Percentiles rank a stretch among this genome's conserved stretches.
Evolutionary conservation across 2,329 filamentous ascomycete species (phyloP).

Genomic region (Coniochaeta prunicola): DNA sequence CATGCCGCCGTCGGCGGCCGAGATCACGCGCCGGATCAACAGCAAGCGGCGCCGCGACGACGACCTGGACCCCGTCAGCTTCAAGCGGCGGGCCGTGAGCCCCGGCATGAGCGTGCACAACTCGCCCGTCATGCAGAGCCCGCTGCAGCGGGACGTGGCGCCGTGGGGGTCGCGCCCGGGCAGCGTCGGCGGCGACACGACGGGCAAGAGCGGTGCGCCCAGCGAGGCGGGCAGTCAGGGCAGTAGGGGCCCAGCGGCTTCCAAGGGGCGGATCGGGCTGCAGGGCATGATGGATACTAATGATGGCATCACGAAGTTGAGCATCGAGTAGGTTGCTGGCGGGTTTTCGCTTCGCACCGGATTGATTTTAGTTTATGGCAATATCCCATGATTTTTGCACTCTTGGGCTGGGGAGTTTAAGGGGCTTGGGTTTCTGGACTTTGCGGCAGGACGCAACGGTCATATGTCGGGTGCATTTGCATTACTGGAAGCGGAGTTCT

Average conservation of each 20-base stretch:
- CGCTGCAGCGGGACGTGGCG: conserved; percentile 62
- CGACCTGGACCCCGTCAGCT: conserved; percentile 78
- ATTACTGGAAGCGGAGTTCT: not conserved
- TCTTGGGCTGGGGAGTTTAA: not conserved
- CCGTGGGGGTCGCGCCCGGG: conserved; percentile 68
- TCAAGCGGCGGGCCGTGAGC: conserved; percentile 87
- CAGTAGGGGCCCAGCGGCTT: conserved; percentile 10
- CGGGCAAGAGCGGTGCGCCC: conserved; percentile 41
- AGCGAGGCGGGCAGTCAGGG: conserved; percentile 28
- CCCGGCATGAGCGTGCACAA: conserved; percentile 88
- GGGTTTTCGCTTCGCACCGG: not conserved
- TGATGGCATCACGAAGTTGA: conserved; percentile 94
- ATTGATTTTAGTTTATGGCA: not conserved
- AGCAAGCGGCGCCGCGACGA: conserved; percentile 83
- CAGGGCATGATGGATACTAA: conserved; percentile 96
- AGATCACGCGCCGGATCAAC: conserved; percentile 71
- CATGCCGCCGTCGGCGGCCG: conserved; percentile 57
- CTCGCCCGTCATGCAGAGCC: conserved; percentile 80
- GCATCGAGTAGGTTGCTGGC: conserved; percentile 81
- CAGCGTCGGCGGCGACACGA: conserved; percentile 49
- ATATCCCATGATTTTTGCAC: not conserved
- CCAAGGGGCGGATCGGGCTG: conserved; percentile 58
- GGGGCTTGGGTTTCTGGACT: not conserved
- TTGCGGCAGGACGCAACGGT: not conserved
- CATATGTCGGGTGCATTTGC: not conserved